A percentile compares a stretch with the other conserved stretches of the same genome.
phyloP scores from a whole-genome alignment of 2,329 filamentous ascomycete species.

The Didymella sp. region DNA sequence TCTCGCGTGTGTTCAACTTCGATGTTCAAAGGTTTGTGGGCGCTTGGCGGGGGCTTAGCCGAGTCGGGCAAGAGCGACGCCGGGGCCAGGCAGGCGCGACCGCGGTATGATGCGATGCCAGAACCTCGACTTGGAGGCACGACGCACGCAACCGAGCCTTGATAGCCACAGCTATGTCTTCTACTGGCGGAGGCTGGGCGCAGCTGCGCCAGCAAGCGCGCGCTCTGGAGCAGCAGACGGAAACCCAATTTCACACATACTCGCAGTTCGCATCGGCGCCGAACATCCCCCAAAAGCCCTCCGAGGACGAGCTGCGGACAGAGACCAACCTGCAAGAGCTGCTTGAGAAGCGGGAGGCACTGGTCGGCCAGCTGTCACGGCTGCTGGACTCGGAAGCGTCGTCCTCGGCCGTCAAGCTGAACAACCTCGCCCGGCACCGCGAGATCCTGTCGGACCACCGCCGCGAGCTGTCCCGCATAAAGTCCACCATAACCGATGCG shows the following conservation, averaged over 20 bases:
- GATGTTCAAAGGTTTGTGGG: conserved; percentile 25
- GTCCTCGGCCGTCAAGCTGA: conserved; percentile 94
- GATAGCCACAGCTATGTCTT: conserved; percentile 40
- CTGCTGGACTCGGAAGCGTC: conserved; percentile 93
- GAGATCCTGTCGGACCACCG: conserved; percentile 89
- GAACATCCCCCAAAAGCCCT: conserved; percentile 81
- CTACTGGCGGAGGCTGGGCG: conserved; percentile 71
- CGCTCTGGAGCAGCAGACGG: conserved; percentile 90
- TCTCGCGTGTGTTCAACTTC: conserved; percentile 51
- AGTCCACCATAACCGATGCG: conserved; percentile 74
- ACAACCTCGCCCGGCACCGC: conserved; percentile 88
- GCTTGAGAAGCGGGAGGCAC: conserved; percentile 82
- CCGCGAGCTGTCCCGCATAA: conserved; percentile 79
- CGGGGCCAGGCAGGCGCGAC: conserved; percentile 18
- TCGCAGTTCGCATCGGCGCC: conserved; percentile 86
- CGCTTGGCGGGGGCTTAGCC: conserved; percentile 16
- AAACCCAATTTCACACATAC: conserved; percentile 81
- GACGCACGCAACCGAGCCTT: neutral
- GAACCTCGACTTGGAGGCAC: conserved; percentile 1
- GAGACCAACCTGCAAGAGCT: conserved; percentile 85
- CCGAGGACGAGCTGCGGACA: conserved; percentile 80
- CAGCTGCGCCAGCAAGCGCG: conserved; percentile 93
- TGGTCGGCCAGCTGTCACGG: conserved; percentile 82
- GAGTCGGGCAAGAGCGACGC: conserved; percentile 1
- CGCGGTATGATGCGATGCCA: conserved; percentile 33